Evolutionary conservation across 1,284 basidiomycete genomes (phyloP), one percentile per base, ranked within the genome.

Genomic region (Pseudozyma sp.): DNA sequence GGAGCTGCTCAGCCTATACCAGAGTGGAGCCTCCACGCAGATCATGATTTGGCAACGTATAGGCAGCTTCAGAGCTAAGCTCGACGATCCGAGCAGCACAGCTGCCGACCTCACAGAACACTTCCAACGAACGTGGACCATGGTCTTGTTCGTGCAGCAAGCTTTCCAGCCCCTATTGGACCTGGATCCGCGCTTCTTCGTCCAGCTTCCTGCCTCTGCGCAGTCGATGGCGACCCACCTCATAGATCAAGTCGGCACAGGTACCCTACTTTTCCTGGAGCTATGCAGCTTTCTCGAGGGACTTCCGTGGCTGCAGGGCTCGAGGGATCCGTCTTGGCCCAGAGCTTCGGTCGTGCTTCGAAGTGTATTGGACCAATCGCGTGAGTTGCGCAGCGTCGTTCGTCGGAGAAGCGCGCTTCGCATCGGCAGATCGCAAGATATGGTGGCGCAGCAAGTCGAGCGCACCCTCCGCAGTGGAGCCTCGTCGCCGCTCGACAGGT

Each of bases 41-140:
- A 50, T 73, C 47, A 64, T 73, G 70, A 54, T 61, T 24, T 73
- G 70, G 70, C 65, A 65, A 49, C 70, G 70, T 33, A 64, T 54
- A 9, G 70, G 65, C 35, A 73, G 65, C 53, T 65, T 73, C 33
- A 37, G 61, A 17, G 46, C 54, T 0, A 30, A 46, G 11, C 57
- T 73, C 13, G 47, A 68, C 17, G 35, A 68, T 13, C 54, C 60
- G 4, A 48, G 44, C 57, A 40, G 45, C 24, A 46, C 70, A 7
- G 54, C 64, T 24, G 46, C 47, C 14, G 46, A 56, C 3, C 46
- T 73, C 7, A 31, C 50, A 8, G 51, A 68, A 17, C 40, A 54
- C 4, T 68, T 73, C 31, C 65, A 61, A 34, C 52, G 61, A 31
- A 59, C 70, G 2, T 66, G 61, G 56, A 44, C 53, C 42, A 54